Percentiles rank a stretch among this genome's conserved stretches.
Evolutionary conservation across 1,139 yeast genomes (phyloP).

Genomic region (Suhomyces terraborum): DNA sequence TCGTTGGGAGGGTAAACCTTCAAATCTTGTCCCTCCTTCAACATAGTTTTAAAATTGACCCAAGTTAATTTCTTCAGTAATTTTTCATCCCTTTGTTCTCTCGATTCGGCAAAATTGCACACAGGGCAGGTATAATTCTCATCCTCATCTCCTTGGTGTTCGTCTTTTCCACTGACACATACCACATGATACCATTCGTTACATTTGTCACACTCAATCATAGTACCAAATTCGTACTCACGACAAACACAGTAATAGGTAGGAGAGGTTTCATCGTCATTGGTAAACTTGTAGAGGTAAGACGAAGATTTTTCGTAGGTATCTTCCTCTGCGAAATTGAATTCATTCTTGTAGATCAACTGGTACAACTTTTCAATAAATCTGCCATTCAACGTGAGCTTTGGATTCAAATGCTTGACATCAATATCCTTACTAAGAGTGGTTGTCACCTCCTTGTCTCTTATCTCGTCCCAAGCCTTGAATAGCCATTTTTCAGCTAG

Average conservation of each 20-base stretch:
- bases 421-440: slow-evolving; percentile 25
- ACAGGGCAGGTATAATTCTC: slow-evolving; percentile 65
- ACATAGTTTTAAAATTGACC: slow-evolving; percentile 20
- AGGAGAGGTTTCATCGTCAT: slow-evolving; percentile 19
- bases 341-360: slow-evolving; percentile 35
- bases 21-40: slow-evolving; percentile 36
- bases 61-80: slow-evolving; percentile 26
- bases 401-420: slow-evolving; percentile 22
- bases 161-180: slow-evolving; percentile 53
- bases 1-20: slow-evolving; percentile 45
- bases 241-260: slow-evolving; percentile 69
- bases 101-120: slow-evolving; percentile 45
- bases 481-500: slow-evolving; percentile 47
- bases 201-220: slow-evolving; percentile 81
- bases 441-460: slow-evolving; percentile 30
- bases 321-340: slow-evolving; percentile 47
- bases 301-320: slow-evolving; percentile 33
- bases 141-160: slow-evolving; percentile 33
- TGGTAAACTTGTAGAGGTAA: slow-evolving; percentile 21
- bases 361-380: slow-evolving; percentile 31
- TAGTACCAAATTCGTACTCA: slow-evolving; percentile 63
- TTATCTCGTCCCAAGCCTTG: slow-evolving; percentile 32
- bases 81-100: slow-evolving; percentile 19
- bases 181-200: slow-evolving; percentile 78
- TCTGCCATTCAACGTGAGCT: slow-evolving; percentile 22